A percentile compares a stretch with the other conserved stretches of the same genome.
These are phyloP conservation scores for Teunomyces aglyptinius DNA, from an alignment of 805 yeast species.

Conservation along the genomic window DNA sequence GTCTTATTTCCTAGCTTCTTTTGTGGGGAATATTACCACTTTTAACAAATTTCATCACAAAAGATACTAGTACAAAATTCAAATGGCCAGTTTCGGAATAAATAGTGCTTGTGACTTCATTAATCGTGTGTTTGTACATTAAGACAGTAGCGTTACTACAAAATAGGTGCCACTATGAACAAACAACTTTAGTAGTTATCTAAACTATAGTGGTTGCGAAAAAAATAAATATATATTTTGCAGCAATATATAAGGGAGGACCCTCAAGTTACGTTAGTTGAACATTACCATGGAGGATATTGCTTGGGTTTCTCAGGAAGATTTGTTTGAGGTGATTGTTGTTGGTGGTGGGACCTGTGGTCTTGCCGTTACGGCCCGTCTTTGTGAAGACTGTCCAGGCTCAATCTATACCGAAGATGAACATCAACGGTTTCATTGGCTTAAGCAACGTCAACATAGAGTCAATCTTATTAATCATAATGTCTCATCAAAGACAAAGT, in stretches of 20 bases:
- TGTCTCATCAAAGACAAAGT: constrained; percentile 12
- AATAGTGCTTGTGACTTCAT: background rate
- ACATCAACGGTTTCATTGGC: constrained; percentile 48
- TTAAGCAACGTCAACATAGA: constrained; percentile 29
- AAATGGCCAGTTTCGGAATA: too few relatives aligned
- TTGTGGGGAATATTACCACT: too few relatives aligned
- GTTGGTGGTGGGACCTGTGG: constrained; percentile 50
- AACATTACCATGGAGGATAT: background rate
- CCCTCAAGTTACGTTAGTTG: background rate
- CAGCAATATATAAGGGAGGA: background rate
- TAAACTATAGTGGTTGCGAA: constrained; percentile 4
- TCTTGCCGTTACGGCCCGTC: constrained; percentile 39
- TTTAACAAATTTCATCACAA: too few relatives aligned
- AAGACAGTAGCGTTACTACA: background rate
- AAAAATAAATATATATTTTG: background rate
- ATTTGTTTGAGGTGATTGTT: constrained; percentile 37
- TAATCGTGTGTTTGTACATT: background rate
- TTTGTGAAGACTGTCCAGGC: constrained; percentile 43
- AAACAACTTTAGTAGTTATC: constrained; percentile 5
- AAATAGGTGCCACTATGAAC: too few relatives aligned
- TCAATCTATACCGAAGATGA: constrained; percentile 46
- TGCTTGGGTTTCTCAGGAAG: constrained; percentile 11
- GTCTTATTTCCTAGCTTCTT: too few relatives aligned
- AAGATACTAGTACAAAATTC: too few relatives aligned
- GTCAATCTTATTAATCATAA: constrained; percentile 22